A percentile compares a stretch with the other conserved stretches of the same genome.
Evolutionary conservation across 306 rosid species (phyloP).

Genomic region (Sindora glabra): DNA sequence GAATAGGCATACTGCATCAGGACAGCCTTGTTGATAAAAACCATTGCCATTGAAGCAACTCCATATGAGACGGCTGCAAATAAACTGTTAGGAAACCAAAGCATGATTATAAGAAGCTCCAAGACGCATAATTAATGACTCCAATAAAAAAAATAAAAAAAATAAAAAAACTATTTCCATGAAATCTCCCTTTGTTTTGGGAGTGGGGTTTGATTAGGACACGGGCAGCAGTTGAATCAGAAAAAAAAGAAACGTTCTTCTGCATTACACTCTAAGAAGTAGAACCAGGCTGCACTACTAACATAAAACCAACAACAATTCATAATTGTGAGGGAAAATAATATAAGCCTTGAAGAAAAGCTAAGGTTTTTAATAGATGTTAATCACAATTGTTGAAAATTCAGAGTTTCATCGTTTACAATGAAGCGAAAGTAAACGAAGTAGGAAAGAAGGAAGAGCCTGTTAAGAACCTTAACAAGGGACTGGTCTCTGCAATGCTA

Average conservation of each 20-base stretch:
- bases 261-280: no score
- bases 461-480: conserved; percentile 44
- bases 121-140: no score
- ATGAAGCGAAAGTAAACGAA: conserved; percentile 3
- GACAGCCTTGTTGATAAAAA: conserved; percentile 91
- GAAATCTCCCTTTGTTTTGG: no score
- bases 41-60: conserved; percentile 91
- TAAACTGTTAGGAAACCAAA: conserved; percentile 43
- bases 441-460: not conserved
- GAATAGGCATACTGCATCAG: conserved; percentile 80
- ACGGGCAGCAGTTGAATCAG: not conserved
- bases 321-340: no score
- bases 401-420: no score
- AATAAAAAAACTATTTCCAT: no score
- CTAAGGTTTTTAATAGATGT: not conserved
- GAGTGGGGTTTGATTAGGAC: no score
- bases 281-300: no score
- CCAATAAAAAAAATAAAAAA: no score
- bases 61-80: conserved; percentile 85
- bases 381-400: no score
- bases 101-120: not conserved
- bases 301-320: not conserved
- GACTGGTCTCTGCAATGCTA: conserved; percentile 38
- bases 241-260: no score
- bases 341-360: not conserved